Percentiles rank a stretch among this genome's conserved stretches.
phyloP scores from a whole-genome alignment of 208 protist genomes.

The Lotmaria passim region DNA sequence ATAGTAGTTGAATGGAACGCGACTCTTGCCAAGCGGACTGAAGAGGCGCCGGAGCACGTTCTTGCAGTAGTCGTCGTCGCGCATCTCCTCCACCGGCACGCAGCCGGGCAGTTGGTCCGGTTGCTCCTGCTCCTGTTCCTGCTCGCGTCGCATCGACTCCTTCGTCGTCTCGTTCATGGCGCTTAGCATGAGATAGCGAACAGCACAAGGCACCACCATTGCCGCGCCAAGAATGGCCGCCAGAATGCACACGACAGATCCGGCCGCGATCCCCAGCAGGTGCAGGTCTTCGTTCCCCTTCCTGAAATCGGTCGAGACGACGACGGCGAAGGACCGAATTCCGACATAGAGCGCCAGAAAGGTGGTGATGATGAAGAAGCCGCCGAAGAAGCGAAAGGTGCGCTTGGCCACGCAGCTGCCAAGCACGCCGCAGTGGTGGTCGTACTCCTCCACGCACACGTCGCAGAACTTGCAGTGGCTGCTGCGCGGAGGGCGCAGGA shows the following conservation, averaged over 20 bases:
- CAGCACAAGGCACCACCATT: constrained; percentile 41
- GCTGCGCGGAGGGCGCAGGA: constrained; percentile 77
- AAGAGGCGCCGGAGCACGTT: constrained; percentile 56
- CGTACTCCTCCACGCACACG: constrained; percentile 86
- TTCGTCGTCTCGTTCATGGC: constrained; percentile 58
- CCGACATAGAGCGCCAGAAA: constrained; percentile 47
- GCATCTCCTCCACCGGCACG: constrained; percentile 24
- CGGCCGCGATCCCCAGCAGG: constrained; percentile 35
- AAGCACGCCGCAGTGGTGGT: constrained; percentile 85
- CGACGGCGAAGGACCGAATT: constrained; percentile 47
- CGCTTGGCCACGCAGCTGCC: constrained; percentile 82
- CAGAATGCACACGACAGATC: constrained; percentile 30
- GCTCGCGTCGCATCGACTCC: constrained; percentile 33
- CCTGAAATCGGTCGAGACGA: constrained; percentile 29
- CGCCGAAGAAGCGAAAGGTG: constrained; percentile 84
- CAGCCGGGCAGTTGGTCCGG: neutral
- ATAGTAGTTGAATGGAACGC: constrained; percentile 40
- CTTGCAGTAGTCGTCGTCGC: constrained; percentile 32
- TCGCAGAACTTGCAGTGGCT: constrained; percentile 84
- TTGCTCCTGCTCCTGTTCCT: constrained; percentile 16
- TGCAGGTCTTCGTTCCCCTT: constrained; percentile 9
- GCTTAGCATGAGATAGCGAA: constrained; percentile 52
- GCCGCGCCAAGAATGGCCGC: constrained; percentile 21
- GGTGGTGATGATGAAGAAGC: constrained; percentile 66
- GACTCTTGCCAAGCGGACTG: constrained; percentile 50